Evolutionary conservation across 176 grass and related monocot species (phyloP).

Genomic region (Aegilops umbellulata): DNA sequence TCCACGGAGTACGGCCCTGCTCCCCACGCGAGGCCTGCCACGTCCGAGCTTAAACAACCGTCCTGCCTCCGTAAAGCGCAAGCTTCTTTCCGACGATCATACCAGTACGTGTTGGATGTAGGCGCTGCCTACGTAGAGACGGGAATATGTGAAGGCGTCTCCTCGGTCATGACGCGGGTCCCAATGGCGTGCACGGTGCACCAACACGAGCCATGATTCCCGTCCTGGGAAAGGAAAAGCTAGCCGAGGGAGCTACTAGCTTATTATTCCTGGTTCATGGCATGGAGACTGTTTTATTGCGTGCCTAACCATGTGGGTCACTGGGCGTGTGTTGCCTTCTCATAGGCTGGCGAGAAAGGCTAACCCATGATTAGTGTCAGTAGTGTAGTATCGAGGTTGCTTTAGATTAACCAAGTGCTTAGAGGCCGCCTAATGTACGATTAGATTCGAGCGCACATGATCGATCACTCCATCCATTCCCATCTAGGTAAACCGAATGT

Average conservation of each 20-base stretch:
- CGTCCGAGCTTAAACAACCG: not conserved
- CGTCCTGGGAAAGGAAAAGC: not conserved
- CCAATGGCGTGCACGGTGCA: not conserved
- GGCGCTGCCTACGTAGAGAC: not conserved
- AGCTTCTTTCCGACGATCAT: not conserved
- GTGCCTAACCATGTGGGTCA: conserved; percentile 12
- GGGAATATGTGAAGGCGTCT: too few relatives aligned
- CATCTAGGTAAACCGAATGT: too few relatives aligned
- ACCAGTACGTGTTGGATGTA: not conserved
- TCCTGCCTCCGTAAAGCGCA: not conserved
- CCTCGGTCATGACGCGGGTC: too few relatives aligned
- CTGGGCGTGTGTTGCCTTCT: not conserved
- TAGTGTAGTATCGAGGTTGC: not conserved
- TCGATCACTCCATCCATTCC: not conserved
- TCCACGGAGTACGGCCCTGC: not conserved
- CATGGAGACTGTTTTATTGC: not conserved
- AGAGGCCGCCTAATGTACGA: not conserved
- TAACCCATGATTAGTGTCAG: not conserved
- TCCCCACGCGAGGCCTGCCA: not conserved
- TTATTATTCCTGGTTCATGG: not conserved
- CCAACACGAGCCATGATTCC: conserved; percentile 30
- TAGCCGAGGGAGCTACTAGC: not conserved
- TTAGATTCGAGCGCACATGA: not conserved
- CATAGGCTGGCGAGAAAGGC: not conserved
- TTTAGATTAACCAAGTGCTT: conserved; percentile 8